Base-by-base conservation (phyloP, 495 filamentous ascomycete genomes). In the Lophiotrema nucula region DNA sequence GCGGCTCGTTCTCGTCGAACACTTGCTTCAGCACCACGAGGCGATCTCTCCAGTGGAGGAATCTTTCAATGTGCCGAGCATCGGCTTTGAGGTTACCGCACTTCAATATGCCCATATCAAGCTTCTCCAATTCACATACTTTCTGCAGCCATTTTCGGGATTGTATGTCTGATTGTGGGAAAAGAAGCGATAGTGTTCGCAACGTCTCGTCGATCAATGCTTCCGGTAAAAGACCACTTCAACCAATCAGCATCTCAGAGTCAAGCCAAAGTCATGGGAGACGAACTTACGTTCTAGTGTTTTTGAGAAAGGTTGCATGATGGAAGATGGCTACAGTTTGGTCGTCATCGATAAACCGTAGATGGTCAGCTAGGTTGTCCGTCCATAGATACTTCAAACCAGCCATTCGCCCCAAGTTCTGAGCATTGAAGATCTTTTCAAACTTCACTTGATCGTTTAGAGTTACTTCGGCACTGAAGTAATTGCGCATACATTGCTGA, bases 1-100 rank as follows among this genome's bases (percentile, higher is more conserved):
- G 60, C 8, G 81, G 81, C 31, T 69, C 62, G 0, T 76, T 60
- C 31, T 83, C 73, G 56, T 84, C 81, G 46, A 77, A 82, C 0
- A 69, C 70, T 48, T 78, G 66, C 60, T 82, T 79, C 23, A 84
- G 66, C 4, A 79, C 70, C 1, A 79, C 69, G 0, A 82, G 67
- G n/a, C 79, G 69, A 53, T 84, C 75, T 16, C 69, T 68, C 79
- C 81, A 81, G 57, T 68, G 79, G 0, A 46, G n/a, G 42, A 77
- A 83, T 5, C 72, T 65, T 12, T 78, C 72, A 12, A 82, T 74
- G n/a, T 72, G 70, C 3, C 72, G 71, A 27, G 69, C 64, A 46
- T 64, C 69, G 22, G 58, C 60, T 16, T 70, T 71, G 2, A 77
- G 64, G 0, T 61, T 59, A 1, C 68, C 48, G 24, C 46, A 50